Conservation (phyloP, 352 stramenopile species). For the Pythium phragmitis region DNA sequence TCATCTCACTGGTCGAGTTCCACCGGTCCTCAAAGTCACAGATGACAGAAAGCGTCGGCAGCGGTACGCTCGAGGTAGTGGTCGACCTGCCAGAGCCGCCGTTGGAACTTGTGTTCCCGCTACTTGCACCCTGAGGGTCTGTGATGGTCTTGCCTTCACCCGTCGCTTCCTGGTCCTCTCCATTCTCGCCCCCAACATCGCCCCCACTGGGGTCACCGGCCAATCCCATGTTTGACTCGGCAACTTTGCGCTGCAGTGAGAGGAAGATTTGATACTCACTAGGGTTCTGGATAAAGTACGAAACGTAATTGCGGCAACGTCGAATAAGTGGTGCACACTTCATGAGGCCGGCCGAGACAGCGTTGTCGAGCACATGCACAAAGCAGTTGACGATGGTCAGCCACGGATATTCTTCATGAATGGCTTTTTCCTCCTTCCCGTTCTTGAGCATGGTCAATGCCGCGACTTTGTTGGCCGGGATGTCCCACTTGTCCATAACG, state of each 20-base stretch:
- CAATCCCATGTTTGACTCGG: conserved; percentile 37
- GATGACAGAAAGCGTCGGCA: conserved; percentile 58
- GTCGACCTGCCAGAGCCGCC: not conserved
- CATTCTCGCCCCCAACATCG: conserved; percentile 28
- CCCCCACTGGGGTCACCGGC: conserved; percentile 16
- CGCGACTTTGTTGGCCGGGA: conserved; percentile 62
- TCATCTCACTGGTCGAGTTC: conserved; percentile 81
- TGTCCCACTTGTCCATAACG: conserved; percentile 86
- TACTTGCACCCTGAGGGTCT: conserved; percentile 11
- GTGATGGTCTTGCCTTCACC: conserved; percentile 23
- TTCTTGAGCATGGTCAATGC: conserved; percentile 68
- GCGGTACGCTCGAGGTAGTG: not conserved
- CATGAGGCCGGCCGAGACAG: conserved; percentile 49
- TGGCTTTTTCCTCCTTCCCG: conserved; percentile 40
- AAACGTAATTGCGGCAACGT: conserved; percentile 75
- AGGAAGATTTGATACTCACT: conserved; percentile 85
- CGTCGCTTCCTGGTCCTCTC: conserved; percentile 26
- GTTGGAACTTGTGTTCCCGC: not conserved
- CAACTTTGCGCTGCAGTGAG: conserved; percentile 61
- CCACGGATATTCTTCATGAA: conserved; percentile 67
- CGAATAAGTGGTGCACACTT: conserved; percentile 64
- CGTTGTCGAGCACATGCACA: conserved; percentile 55
- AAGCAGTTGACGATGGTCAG: conserved; percentile 71
- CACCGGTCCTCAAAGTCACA: conserved; percentile 76
- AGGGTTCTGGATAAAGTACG: conserved; percentile 83